Percentiles rank a stretch among this genome's conserved stretches.
These are phyloP conservation scores for Leccinum angustisporum DNA, from an alignment of 1,284 basidiomycete species.

Conservation along the genomic window DNA sequence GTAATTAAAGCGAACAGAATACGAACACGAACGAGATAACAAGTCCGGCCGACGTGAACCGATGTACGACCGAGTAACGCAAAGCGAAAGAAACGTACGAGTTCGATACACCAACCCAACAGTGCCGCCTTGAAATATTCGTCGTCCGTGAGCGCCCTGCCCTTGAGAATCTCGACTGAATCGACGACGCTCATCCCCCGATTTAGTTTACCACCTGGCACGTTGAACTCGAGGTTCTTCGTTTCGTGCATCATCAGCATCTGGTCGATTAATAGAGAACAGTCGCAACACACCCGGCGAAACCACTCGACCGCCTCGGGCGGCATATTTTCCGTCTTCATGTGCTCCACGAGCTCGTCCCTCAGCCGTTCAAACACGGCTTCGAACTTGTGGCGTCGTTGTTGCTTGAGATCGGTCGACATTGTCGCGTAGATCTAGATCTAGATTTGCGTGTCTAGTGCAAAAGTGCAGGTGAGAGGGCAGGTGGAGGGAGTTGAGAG, in stretches of 20 bases:
- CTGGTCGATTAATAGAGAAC: background rate
- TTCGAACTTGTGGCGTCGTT: constrained; percentile 30
- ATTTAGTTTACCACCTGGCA: constrained; percentile 96
- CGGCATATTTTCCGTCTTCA: constrained; percentile 57
- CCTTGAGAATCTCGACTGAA: constrained; percentile 87
- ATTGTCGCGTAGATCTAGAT: constrained; percentile 5
- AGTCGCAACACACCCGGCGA: constrained; percentile 43
- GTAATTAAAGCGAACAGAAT: background rate
- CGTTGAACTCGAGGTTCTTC: constrained; percentile 92
- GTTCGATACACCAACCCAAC: constrained; percentile 95
- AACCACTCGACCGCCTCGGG: constrained; percentile 66
- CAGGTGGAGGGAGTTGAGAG: background rate
- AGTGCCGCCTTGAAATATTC: constrained; percentile 92
- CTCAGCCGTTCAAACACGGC: constrained; percentile 32
- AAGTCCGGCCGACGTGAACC: background rate
- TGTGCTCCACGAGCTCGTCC: constrained; percentile 43
- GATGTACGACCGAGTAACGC: background rate
- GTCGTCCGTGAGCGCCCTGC: constrained; percentile 64
- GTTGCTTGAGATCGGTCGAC: constrained; percentile 23
- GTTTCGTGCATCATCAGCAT: background rate
- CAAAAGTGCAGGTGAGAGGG: background rate
- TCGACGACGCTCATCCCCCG: constrained; percentile 95
- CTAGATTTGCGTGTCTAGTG: background rate
- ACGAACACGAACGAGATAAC: background rate
- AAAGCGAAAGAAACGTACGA: constrained; percentile 43